Base-by-base conservation (phyloP, 2,329 filamentous ascomycete genomes). In the Tolypocladium endophyticum region DNA sequence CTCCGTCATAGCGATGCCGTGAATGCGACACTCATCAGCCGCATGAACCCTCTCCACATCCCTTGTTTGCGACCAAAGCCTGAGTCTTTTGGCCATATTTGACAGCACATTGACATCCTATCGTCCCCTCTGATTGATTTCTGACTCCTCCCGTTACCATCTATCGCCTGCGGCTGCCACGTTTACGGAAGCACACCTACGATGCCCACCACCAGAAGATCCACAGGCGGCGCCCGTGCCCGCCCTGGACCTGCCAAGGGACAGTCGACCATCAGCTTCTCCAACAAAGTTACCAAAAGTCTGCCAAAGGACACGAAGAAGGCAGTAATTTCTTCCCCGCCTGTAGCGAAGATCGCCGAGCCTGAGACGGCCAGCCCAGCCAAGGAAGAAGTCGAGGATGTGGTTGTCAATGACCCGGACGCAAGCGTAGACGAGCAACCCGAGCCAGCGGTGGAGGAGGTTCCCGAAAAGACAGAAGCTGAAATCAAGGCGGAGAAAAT, bases 401-500 rank as follows among this genome's bases (percentile, higher is more conserved):
- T 65, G 39, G 59, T 66, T 3, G 60, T 67, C n/a, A 64, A 67
- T 2, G 60, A 69, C 47, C 63, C 64, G 18, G 64, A 65, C 20
- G 60, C 57, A 18, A 65, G 69, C 16, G 66, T 71, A 20, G 64
- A 68, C n/a, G 61, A 67, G 35, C 58, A 67, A 28, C 30, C 39
- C 2, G 68, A 71, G 58, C 62, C 62, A 0, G 66, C 71, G 4
- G 68, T 72, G 12, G 69, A 70, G 41, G 67, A 70, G 43, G 67
- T 61, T 33, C 67, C 66, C 2, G 68, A 78, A 65, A 83, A 80
- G 69, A 77, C 77, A 8, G 79, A 78, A 61, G 75, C 72, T 7
- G 81, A 89, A 66, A 65, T 79, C 30, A 75, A 74, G 61, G 92
- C 91, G 1, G 78, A 84, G 63, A 81, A 84, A 64, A 74, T 95